A percentile compares a stretch with the other conserved stretches of the same genome.
phyloP scores from a whole-genome alignment of 495 filamentous ascomycete genomes.

The Aspergillus cavernicola region DNA sequence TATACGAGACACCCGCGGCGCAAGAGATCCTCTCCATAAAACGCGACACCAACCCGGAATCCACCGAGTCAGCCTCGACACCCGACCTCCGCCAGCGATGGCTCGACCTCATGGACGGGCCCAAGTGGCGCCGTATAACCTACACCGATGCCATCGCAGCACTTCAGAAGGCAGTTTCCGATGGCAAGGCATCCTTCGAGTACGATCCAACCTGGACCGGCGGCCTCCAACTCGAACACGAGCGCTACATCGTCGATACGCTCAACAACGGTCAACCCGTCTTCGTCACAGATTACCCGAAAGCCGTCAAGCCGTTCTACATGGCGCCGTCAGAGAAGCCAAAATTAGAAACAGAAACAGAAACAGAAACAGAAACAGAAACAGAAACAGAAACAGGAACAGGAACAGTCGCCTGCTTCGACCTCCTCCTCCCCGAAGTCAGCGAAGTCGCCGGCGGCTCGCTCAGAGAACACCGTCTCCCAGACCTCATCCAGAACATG shows the following conservation, averaged over 20 bases:
- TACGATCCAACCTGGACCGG: conserved; percentile 64
- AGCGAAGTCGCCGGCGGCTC: conserved; percentile 92
- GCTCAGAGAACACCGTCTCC: conserved; percentile 82
- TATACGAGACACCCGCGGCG: conserved; percentile 54
- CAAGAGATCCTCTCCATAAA: conserved; percentile 57
- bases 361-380: too few relatives aligned
- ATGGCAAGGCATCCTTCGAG: conserved; percentile 53
- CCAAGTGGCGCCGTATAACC: conserved; percentile 76
- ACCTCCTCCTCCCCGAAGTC: conserved; percentile 84
- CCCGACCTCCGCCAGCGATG: conserved; percentile 62
- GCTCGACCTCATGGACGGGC: conserved; percentile 55
- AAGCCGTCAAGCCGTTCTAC: conserved; percentile 88
- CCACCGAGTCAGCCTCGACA: conserved; percentile 30
- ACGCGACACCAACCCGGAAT: conserved; percentile 27
- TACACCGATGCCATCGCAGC: conserved; percentile 73
- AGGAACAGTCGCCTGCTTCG: conserved; percentile 86
- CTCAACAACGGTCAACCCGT: conserved; percentile 70
- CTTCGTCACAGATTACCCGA: conserved; percentile 92
- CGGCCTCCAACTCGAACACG: conserved; percentile 87
- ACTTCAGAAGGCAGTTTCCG: conserved; percentile 56
- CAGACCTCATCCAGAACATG: conserved; percentile 72
- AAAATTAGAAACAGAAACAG: too few relatives aligned
- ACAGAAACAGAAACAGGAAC: too few relatives aligned
- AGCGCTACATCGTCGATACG: conserved; percentile 74
- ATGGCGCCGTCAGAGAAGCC: conserved; percentile 75